Evolutionary conservation across 2,329 filamentous ascomycete species (phyloP).

Genomic region (Teratosphaeria gauchensis): DNA sequence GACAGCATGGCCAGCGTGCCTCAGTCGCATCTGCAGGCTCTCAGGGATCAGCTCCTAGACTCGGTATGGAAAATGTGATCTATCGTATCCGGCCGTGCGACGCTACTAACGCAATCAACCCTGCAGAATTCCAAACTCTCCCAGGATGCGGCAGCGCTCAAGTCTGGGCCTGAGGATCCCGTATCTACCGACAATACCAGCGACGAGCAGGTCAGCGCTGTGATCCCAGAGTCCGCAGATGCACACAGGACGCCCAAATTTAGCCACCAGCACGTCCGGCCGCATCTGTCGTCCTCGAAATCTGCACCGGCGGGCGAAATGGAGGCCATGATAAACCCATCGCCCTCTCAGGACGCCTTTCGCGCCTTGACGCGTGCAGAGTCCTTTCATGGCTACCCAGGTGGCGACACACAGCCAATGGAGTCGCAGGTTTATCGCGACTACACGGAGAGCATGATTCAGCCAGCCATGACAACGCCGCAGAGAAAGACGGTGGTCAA

Average conservation of each 20-base stretch:
- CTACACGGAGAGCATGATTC: constrained; percentile 27
- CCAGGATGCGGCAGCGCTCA: constrained; percentile 3
- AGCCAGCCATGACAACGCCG: constrained; percentile 8
- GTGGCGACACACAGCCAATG: constrained; percentile 38
- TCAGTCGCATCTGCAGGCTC: constrained; percentile 8
- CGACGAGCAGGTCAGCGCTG: constrained; percentile 5
- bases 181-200: background rate
- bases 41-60: constrained; percentile 10
- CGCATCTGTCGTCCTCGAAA: constrained; percentile 11
- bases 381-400: constrained; percentile 29
- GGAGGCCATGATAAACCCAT: constrained; percentile 13
- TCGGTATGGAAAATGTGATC: background rate
- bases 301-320: constrained; percentile 14
- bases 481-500: constrained; percentile 11
- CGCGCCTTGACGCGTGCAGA: constrained; percentile 11
- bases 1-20: constrained; percentile 18
- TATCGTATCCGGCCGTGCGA: background rate
- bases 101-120: constrained; percentile 19
- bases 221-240: constrained; percentile 12
- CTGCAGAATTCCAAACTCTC: constrained; percentile 15
- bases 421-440: constrained; percentile 38
- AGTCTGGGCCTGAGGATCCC: background rate
- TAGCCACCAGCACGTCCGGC: constrained; percentile 3
- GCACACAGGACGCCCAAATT: constrained; percentile 7
- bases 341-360: constrained; percentile 11